Conservation (phyloP, 441 rosid species). For the Biscutella laevigata region DNA sequence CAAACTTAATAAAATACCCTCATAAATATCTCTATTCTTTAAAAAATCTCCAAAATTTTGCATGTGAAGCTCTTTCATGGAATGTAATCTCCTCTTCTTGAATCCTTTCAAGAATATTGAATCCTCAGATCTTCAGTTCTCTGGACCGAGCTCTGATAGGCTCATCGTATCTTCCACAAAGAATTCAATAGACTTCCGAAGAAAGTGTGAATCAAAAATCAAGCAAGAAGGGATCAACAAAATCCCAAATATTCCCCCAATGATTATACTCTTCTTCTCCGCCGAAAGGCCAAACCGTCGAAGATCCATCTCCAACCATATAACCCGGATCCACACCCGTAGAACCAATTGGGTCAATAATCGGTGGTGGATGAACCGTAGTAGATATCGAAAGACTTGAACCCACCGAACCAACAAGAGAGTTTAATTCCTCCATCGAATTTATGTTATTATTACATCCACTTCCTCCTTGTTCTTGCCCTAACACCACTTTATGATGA, state of each 20-base stretch:
- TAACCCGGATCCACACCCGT: slow-evolving; percentile 35
- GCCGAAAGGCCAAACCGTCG: slow-evolving; percentile 52
- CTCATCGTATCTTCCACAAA: too few species aligned
- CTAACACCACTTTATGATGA: slow-evolving; percentile 13
- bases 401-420: slow-evolving; percentile 39
- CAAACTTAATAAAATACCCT: too few species aligned
- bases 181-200: not conserved
- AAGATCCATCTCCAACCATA: slow-evolving; percentile 38
- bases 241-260: slow-evolving; percentile 57
- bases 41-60: too few species aligned
- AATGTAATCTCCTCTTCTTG: too few species aligned
- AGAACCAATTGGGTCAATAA: slow-evolving; percentile 28
- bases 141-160: too few species aligned
- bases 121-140: too few species aligned
- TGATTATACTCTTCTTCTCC: slow-evolving; percentile 54
- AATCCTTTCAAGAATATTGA: too few species aligned
- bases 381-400: slow-evolving; percentile 37
- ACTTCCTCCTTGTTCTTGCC: slow-evolving; percentile 22
- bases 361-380: slow-evolving; percentile 18
- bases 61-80: too few species aligned
- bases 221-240: slow-evolving; percentile 45
- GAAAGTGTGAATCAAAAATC: too few species aligned
- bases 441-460: slow-evolving; percentile 17
- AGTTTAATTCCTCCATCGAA: slow-evolving; percentile 31
- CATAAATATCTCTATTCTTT: too few species aligned